phyloP scores from a whole-genome alignment of 352 stramenopile species.

The Plasmopara viticola region DNA sequence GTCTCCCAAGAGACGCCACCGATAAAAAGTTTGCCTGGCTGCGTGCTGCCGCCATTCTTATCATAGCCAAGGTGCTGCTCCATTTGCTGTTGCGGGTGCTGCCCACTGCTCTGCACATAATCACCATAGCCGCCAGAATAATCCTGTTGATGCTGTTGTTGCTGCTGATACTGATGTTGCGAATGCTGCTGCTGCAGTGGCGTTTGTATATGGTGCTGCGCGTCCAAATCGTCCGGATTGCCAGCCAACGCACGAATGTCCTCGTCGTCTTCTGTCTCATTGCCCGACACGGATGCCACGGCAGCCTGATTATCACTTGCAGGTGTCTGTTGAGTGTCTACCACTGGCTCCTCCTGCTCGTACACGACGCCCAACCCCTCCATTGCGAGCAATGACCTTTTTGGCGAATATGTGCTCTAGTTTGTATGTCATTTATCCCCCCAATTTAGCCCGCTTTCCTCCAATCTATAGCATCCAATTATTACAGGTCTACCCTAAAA shows the following conservation, averaged over 20 bases:
- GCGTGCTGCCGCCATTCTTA: constrained; percentile 21
- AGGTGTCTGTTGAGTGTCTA: constrained; percentile 18
- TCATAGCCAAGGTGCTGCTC: constrained; percentile 29
- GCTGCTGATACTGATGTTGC: constrained; percentile 20
- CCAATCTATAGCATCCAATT: constrained; percentile 11
- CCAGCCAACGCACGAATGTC: constrained; percentile 56
- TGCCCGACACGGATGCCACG: background rate
- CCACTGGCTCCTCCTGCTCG: constrained; percentile 58
- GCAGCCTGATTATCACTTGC: constrained; percentile 6
- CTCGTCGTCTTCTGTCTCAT: constrained; percentile 52
- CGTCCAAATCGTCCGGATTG: constrained; percentile 45
- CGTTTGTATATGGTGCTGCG: constrained; percentile 12
- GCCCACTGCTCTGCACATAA: constrained; percentile 28
- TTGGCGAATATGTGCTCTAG: constrained; percentile 16
- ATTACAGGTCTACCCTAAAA: background rate
- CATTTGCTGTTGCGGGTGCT: constrained; percentile 47
- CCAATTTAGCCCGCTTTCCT: constrained; percentile 6
- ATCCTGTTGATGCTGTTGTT: constrained; percentile 21
- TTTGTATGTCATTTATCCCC: constrained; percentile 9
- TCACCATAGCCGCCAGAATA: constrained; percentile 17
- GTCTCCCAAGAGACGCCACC: constrained; percentile 90
- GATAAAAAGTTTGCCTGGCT: constrained; percentile 87
- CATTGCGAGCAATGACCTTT: constrained; percentile 30
- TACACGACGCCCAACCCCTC: constrained; percentile 71
- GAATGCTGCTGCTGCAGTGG: constrained; percentile 18